These are phyloP conservation scores for Starmerella riodocensis DNA, from an alignment of 805 yeast species.

Conservation along the genomic window DNA sequence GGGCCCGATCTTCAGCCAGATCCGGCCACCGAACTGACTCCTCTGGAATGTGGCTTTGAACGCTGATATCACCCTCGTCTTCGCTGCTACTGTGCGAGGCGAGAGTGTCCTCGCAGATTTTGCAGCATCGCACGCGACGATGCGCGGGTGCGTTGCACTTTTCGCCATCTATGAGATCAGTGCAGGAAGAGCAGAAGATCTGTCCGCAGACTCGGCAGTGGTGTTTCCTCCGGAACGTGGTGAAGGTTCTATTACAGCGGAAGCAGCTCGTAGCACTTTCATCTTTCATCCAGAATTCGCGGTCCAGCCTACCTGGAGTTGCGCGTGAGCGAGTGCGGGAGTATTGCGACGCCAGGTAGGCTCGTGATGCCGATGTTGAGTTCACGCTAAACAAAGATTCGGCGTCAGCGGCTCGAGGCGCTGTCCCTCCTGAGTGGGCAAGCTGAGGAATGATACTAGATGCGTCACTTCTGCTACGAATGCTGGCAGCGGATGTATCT, in stretches of 20 bases:
- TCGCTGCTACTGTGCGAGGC: constrained; percentile 15
- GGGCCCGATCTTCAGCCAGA: not conserved
- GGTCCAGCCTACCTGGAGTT: constrained; percentile 32
- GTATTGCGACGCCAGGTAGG: constrained; percentile 21
- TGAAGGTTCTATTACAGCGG: constrained; percentile 61
- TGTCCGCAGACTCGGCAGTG: constrained; percentile 96
- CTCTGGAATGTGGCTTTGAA: constrained; percentile 6
- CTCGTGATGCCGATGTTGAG: constrained; percentile 19
- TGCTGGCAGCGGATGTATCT: too few species aligned
- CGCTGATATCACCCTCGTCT: constrained; percentile 32
- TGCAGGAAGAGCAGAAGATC: constrained; percentile 77
- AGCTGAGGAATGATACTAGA: too few species aligned
- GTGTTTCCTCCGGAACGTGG: constrained; percentile 73
- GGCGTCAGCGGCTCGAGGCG: too few species aligned
- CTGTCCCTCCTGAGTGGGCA: too few species aligned
- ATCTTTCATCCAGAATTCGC: constrained; percentile 93
- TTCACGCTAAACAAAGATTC: constrained; percentile 20
- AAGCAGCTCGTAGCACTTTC: constrained; percentile 81
- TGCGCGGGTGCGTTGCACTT: constrained; percentile 41
- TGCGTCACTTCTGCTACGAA: too few species aligned
- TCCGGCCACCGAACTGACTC: constrained; percentile 6
- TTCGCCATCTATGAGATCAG: constrained; percentile 55
- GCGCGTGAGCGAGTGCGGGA: constrained; percentile 17
- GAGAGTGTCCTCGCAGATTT: constrained; percentile 19
- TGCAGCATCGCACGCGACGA: constrained; percentile 31